These are phyloP conservation scores for Rhodosporidiobolus odoratus DNA, from an alignment of 768 basidiomycete genomes.

Conservation along the genomic window DNA sequence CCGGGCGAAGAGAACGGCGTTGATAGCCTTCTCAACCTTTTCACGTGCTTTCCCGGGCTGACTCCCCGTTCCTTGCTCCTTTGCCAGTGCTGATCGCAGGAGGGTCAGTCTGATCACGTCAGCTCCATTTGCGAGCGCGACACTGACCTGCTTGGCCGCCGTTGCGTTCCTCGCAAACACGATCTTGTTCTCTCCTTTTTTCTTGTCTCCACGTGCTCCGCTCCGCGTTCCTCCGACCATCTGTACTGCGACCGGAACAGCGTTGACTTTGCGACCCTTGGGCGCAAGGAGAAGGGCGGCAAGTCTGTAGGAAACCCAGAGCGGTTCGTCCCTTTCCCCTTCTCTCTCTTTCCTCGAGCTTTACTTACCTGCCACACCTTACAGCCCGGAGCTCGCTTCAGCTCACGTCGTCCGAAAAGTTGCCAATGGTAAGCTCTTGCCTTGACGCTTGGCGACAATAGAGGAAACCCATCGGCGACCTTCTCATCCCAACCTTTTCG, in stretches of 20 bases:
- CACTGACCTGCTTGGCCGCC: neutral
- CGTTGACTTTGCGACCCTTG: conserved; percentile 36
- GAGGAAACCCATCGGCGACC: too few relatives aligned
- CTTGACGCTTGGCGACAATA: too few relatives aligned
- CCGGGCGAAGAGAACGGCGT: too few relatives aligned
- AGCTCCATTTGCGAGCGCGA: too few relatives aligned
- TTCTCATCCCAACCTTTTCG: too few relatives aligned
- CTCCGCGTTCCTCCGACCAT: neutral
- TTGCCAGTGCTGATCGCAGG: too few relatives aligned
- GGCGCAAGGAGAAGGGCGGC: conserved; percentile 33
- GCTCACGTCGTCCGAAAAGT: conserved; percentile 86
- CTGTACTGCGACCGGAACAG: neutral
- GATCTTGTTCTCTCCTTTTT: too few relatives aligned
- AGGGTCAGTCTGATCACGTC: too few relatives aligned
- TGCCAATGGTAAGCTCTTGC: conserved; percentile 53
- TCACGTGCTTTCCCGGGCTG: too few relatives aligned
- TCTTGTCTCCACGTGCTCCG: neutral
- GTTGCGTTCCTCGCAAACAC: neutral
- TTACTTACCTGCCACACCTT: neutral
- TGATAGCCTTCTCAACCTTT: too few relatives aligned
- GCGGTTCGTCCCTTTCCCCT: conserved; percentile 11
- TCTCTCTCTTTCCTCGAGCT: neutral
- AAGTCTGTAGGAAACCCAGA: conserved; percentile 10
- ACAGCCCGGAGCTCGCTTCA: conserved; percentile 72
- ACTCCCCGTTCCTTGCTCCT: too few relatives aligned